A percentile compares a stretch with the other conserved stretches of the same genome.
Evolutionary conservation across 192 early-diverging fungal genomes (phyloP).

Genomic region (Umbelopsis ramanniana): DNA sequence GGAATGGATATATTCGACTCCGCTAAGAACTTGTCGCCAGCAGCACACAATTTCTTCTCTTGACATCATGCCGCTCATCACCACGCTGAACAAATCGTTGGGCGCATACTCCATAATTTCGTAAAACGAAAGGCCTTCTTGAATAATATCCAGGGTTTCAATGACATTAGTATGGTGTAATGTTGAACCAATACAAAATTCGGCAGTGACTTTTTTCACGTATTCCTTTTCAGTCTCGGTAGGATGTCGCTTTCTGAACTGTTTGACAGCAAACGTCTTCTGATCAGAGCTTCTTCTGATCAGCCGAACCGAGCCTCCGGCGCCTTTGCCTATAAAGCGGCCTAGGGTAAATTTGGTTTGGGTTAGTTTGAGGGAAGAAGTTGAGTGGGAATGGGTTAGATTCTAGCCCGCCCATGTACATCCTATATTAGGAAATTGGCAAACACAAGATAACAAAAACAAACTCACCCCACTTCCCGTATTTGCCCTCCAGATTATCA

Average conservation of each 20-base stretch:
- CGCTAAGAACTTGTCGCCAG: slow-evolving; percentile 78
- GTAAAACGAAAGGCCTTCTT: slow-evolving; percentile 67
- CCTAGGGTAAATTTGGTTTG: slow-evolving; percentile 17
- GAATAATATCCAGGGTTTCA: slow-evolving; percentile 78
- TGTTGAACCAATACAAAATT: slow-evolving; percentile 84
- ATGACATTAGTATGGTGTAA: slow-evolving; percentile 80
- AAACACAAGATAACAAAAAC: slow-evolving; percentile 7
- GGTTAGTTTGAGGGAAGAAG: too few relatives aligned
- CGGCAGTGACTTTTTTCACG: slow-evolving; percentile 82
- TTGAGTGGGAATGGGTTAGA: neutral
- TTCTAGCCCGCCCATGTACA: neutral
- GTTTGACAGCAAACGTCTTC: slow-evolving; percentile 76
- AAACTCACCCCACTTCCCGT: slow-evolving; percentile 42
- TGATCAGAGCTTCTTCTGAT: slow-evolving; percentile 62
- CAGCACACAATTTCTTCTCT: slow-evolving; percentile 84
- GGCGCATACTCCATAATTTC: slow-evolving; percentile 94
- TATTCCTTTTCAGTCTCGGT: slow-evolving; percentile 77
- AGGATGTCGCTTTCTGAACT: slow-evolving; percentile 70
- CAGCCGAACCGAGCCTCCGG: slow-evolving; percentile 75
- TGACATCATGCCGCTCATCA: slow-evolving; percentile 73
- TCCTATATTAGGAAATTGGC: neutral
- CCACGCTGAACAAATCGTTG: slow-evolving; percentile 85
- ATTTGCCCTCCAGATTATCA: slow-evolving; percentile 35
- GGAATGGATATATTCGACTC: slow-evolving; percentile 75
- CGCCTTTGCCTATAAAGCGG: slow-evolving; percentile 65